Evolutionary conservation across 768 basidiomycete species (phyloP), one percentile per base, ranked within the genome.

Genomic region (Gautieria morchelliformis): DNA sequence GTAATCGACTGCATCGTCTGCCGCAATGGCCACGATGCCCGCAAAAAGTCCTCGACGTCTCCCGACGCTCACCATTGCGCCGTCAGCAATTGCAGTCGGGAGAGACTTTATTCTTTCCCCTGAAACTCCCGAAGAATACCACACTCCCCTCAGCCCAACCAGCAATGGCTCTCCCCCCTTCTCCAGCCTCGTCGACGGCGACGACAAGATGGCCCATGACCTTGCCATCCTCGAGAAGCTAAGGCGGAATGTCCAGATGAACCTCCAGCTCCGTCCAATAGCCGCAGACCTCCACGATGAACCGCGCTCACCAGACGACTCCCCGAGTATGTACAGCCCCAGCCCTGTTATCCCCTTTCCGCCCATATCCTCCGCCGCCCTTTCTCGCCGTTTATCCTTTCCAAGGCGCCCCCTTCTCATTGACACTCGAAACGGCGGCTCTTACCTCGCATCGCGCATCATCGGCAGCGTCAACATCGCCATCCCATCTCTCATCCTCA

Each of bases 401-500:
- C 67, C 71, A 47, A 74, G 77, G n/a, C 79, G 77, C 2, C 87
- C 90, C 9, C 73, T 93, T 22, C 71, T 95, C 58, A 78, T 95
- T 66, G 93, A 96, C 69, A 90, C 89, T 40, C 82, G 93, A 4
- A 82, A 87, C 4, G 75, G 83, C 19, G 74, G 79, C 1, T 74
- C 81, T 10, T 90, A 83, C 71, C 74, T 84, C 37, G 72, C 81
- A 3, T 78, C 76, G 56, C 89, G 84, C 67, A 69, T 96, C 52
- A 67, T 74, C 40, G 73, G 82, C 62, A 87, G 85, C 68, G 79
- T 92, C 59, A 93, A 93, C 70, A 77, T 96, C 49, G 86, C 86
- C 33, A 88, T 96, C 44, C 93, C 93, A 0, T 87, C 89, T 24
- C 81, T 96, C 64, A 92, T 96, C 65, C 81, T 93, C 63, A 93